Evolutionary conservation across 768 basidiomycete genomes (phyloP), one percentile per base, ranked within the genome.

Genomic region (Naganishia vishniacii): DNA sequence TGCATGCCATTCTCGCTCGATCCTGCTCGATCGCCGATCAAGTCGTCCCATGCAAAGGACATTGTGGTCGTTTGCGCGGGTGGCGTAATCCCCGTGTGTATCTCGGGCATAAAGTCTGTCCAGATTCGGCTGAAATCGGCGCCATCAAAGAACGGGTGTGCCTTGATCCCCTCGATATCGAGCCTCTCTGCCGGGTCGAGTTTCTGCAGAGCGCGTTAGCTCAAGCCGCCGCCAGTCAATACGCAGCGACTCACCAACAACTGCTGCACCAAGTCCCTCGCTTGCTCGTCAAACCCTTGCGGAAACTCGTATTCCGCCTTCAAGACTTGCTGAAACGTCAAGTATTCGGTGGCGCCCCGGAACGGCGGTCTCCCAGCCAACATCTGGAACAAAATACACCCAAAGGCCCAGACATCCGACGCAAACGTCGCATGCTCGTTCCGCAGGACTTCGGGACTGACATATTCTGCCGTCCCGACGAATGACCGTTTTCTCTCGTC

Each of bases 311-410:
- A 97, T 47, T 94, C 88, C 48, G 89, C 80, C 47, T 84, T 82
- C 78, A 92, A 88, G 78, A 98, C 89, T 79, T 91, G 91, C 73
- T 95, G 87, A 84, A 91, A 93, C 32, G 88, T 95, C 65, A 95
- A 84, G 73, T 93, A 97, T 65, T 97, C 91, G 0, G 92, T 91
- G 13, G 75, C 75, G 4, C 88, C 92, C 67, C 88, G 84, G 80
- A 99, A 99, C 1, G 92, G 89, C 69, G 93, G 93, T 44, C 84
- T 84, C 41, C 93, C 94, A 13, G 88, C 84, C 58, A 97, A 85
- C 82, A 97, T 87, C 76, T 97, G 93, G 78, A 85, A 98, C 23
- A 98, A 78, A 46, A 97, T 86, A 77, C 94, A 97, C 1, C 92
- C 95, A 26, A 95, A 81, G 4, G 92, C 89, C 94, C 94, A 99